Evolutionary conservation across 805 yeast species (phyloP).

Genomic region (Tanozyma kutaoensis): DNA sequence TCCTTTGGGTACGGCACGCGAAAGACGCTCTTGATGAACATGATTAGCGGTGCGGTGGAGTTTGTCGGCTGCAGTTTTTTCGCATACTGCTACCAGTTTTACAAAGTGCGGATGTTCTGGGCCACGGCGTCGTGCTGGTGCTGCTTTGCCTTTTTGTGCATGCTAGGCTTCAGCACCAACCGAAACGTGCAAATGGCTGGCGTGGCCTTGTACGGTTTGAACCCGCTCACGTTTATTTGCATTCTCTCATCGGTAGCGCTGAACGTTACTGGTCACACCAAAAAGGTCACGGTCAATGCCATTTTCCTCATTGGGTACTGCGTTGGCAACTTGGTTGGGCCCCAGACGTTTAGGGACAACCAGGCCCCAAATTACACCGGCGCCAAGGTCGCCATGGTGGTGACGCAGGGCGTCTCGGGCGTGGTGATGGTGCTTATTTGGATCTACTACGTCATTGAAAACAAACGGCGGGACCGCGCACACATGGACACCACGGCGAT

Average conservation of each 20-base stretch:
- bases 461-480: constrained; percentile 3
- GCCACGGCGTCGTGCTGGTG: not conserved
- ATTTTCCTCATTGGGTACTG: constrained; percentile 34
- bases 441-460: constrained; percentile 6
- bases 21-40: constrained; percentile 7
- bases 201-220: not conserved
- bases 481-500: constrained; percentile 2
- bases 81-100: not conserved
- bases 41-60: constrained; percentile 16
- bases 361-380: constrained; percentile 32
- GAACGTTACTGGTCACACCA: constrained; percentile 45
- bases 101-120: not conserved
- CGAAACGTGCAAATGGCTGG: not conserved
- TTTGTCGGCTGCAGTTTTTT: not conserved
- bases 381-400: constrained; percentile 29
- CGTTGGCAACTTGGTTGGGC: constrained; percentile 43
- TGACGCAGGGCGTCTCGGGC: constrained; percentile 11
- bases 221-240: constrained; percentile 7
- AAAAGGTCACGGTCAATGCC: constrained; percentile 35
- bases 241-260: constrained; percentile 25
- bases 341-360: constrained; percentile 30
- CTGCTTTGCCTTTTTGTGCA: not conserved
- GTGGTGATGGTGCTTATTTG: constrained; percentile 5
- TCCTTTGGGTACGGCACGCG: not conserved
- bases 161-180: not conserved